phyloP scores from a whole-genome alignment of 2,329 filamentous ascomycete species.

The Aureobasidium sp. region DNA sequence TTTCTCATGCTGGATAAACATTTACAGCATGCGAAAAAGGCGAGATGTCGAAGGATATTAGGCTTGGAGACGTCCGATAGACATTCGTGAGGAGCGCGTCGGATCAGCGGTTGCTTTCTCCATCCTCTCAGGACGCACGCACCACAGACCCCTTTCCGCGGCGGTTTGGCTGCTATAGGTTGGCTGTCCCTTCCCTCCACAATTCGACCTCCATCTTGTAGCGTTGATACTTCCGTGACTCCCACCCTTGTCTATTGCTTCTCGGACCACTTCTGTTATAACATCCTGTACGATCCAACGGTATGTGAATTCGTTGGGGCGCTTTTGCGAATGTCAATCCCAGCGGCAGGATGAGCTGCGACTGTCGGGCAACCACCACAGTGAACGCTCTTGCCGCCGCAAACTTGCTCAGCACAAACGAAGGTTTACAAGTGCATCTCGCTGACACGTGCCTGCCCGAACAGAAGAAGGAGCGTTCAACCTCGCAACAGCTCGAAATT shows the following conservation, averaged over 20 bases:
- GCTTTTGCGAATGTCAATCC: not conserved
- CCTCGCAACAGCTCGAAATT: not conserved
- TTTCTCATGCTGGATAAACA: not conserved
- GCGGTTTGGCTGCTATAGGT: not conserved
- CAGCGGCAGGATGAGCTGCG: not conserved
- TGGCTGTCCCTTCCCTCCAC: slow-evolving; percentile 13
- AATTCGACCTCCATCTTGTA: slow-evolving; percentile 10
- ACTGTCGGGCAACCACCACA: not conserved
- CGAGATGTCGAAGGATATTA: not conserved
- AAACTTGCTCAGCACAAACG: slow-evolving; percentile 10
- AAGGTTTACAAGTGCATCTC: not conserved
- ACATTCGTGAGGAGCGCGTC: not conserved
- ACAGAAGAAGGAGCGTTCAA: slow-evolving; percentile 12
- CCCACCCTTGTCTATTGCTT: slow-evolving; percentile 13
- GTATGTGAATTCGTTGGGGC: not conserved
- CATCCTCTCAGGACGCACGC: slow-evolving; percentile 1
- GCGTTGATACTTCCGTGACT: not conserved
- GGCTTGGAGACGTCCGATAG: not conserved
- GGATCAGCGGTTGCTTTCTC: slow-evolving; percentile 12
- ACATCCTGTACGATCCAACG: not conserved
- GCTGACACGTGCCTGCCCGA: slow-evolving; percentile 11
- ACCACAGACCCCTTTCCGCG: slow-evolving; percentile 15
- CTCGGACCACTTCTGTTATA: not conserved
- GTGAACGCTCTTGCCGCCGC: slow-evolving; percentile 5
- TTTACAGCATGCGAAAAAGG: not conserved